These are phyloP conservation scores for Lachnellula hyalina DNA, from an alignment of 2,329 filamentous ascomycete species.

Conservation along the genomic window DNA sequence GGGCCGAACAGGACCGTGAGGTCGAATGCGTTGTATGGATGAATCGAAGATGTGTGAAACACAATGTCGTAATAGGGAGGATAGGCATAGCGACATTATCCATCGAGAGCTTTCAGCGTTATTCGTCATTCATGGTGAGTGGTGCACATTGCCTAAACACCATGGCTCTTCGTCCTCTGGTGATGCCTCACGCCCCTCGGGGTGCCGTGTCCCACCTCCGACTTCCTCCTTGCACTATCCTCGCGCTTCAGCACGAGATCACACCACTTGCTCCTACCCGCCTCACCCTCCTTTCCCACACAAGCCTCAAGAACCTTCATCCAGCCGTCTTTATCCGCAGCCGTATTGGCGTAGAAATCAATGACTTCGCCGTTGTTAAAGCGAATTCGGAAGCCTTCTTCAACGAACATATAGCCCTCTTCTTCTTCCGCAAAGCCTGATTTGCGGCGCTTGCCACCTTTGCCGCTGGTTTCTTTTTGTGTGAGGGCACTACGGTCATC, in stretches of 20 bases:
- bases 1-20: slow-evolving; percentile 1
- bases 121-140: not conserved
- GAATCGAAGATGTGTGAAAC: not conserved
- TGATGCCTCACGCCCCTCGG: slow-evolving; percentile 23
- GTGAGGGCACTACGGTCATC: slow-evolving; percentile 82
- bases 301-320: slow-evolving; percentile 81
- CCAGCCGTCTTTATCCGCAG: slow-evolving; percentile 86
- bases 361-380: slow-evolving; percentile 98
- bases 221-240: slow-evolving; percentile 30
- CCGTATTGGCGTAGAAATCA: slow-evolving; percentile 76
- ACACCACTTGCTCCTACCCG: slow-evolving; percentile 59
- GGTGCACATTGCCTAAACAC: slow-evolving; percentile 12
- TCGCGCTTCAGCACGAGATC: slow-evolving; percentile 61
- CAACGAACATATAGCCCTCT: slow-evolving; percentile 99
- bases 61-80: not conserved
- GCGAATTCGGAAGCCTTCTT: slow-evolving; percentile 96
- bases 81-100: slow-evolving; percentile 3
- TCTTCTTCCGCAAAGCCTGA: slow-evolving; percentile 97
- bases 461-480: slow-evolving; percentile 75
- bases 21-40: slow-evolving; percentile 1
- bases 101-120: not conserved
- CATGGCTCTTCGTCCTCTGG: slow-evolving; percentile 29
- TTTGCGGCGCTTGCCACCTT: slow-evolving; percentile 74
- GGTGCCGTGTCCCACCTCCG: slow-evolving; percentile 14
- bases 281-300: slow-evolving; percentile 41